Conservation (phyloP, 2,329 filamentous ascomycete genomes). For the Cercospora beticola region DNA sequence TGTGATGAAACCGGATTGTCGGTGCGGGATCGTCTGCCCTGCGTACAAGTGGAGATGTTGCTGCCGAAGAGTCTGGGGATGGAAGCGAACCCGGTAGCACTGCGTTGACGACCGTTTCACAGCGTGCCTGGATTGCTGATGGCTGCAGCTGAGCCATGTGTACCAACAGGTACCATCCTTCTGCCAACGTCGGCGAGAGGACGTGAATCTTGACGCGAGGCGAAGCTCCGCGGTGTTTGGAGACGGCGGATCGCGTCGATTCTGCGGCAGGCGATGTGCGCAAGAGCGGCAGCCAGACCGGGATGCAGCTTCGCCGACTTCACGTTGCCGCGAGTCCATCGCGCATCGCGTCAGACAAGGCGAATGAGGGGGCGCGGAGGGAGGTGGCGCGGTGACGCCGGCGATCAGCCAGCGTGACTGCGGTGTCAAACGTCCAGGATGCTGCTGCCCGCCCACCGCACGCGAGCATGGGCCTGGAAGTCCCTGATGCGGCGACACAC, state of each 20-base stretch:
- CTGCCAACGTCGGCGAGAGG: neutral
- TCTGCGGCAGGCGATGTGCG: neutral
- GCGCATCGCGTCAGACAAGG: neutral
- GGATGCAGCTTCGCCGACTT: neutral
- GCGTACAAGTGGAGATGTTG: neutral
- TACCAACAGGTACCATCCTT: neutral
- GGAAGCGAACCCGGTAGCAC: neutral
- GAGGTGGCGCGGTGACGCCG: neutral
- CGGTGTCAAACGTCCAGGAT: neutral
- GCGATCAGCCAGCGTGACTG: neutral
- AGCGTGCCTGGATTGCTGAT: neutral
- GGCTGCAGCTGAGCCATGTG: neutral
- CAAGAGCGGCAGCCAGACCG: neutral
- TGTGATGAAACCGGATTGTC: neutral
- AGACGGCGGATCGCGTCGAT: neutral
- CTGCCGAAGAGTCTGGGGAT: neutral
- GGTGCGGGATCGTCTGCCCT: neutral
- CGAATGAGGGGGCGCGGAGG: neutral
- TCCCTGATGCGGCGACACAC: slow-evolving; percentile 2
- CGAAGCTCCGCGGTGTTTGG: neutral
- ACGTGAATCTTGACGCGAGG: neutral
- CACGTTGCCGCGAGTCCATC: neutral
- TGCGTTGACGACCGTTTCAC: neutral
- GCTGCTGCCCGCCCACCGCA: neutral
- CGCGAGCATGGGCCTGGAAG: neutral